Percentiles rank a stretch among this genome's conserved stretches.
phyloP scores from a whole-genome alignment of 768 basidiomycete species.

The Boletus speciosus region DNA sequence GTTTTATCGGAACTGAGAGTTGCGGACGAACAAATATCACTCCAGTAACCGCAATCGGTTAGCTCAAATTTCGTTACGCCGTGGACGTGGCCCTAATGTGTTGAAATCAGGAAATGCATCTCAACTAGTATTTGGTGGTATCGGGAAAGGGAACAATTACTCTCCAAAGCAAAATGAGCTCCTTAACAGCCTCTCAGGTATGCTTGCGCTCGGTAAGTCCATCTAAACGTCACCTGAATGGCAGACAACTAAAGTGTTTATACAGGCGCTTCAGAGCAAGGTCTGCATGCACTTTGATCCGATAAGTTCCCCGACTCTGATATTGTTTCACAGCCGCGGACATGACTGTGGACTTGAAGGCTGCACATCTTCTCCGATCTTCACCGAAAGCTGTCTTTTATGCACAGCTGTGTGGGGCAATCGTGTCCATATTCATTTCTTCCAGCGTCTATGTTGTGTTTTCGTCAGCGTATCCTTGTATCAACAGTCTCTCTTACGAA shows the following conservation, averaged over 20 bases:
- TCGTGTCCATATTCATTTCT: constrained; percentile 4
- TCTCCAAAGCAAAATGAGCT: neutral
- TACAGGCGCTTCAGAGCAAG: neutral
- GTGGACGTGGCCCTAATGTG: neutral
- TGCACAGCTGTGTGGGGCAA: neutral
- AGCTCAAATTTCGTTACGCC: neutral
- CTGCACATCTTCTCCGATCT: constrained; percentile 1
- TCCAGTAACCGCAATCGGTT: neutral
- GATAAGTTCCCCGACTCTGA: neutral
- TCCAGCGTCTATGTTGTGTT: neutral
- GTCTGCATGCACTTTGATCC: neutral
- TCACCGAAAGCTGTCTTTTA: neutral
- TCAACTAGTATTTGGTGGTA: neutral
- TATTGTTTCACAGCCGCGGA: neutral
- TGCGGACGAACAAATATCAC: neutral
- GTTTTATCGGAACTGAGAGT: constrained; percentile 1
- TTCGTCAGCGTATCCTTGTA: constrained; percentile 2
- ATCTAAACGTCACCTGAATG: neutral
- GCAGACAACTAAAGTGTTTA: neutral
- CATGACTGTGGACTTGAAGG: neutral
- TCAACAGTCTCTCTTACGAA: neutral
- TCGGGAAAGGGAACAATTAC: neutral
- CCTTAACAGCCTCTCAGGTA: neutral
- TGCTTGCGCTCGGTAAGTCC: neutral
- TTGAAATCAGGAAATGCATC: neutral